phyloP scores from a whole-genome alignment of 2,329 filamentous ascomycete genomes.

The Sporothrix humicola region DNA sequence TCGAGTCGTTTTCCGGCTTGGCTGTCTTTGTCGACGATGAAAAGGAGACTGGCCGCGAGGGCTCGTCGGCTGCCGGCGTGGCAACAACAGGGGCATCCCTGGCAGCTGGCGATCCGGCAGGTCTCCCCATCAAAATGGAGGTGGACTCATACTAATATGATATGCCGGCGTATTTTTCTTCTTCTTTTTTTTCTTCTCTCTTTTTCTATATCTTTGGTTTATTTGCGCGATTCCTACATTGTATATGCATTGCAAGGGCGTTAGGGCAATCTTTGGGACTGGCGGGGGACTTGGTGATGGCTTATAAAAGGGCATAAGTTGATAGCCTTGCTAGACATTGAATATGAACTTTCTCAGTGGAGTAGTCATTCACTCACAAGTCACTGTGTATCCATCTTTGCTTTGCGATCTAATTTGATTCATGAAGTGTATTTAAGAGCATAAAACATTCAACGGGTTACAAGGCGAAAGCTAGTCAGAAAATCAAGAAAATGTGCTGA shows the following conservation, averaged over 20 bases:
- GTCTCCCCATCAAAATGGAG: constrained; percentile 51
- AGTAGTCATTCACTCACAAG: neutral
- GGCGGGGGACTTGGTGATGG: neutral
- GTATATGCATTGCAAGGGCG: constrained; percentile 24
- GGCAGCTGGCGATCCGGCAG: constrained; percentile 41
- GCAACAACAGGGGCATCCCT: constrained; percentile 44
- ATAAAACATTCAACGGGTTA: neutral
- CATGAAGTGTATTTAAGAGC: neutral
- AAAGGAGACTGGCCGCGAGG: constrained; percentile 51
- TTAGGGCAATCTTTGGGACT: neutral
- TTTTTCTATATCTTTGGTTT: neutral
- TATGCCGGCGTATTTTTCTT: neutral
- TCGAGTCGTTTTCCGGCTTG: constrained; percentile 88
- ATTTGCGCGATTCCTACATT: neutral
- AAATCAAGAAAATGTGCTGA: neutral
- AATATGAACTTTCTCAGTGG: neutral
- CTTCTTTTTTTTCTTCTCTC: neutral
- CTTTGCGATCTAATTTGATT: neutral
- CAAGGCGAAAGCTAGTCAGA: neutral
- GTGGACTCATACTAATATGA: constrained; percentile 52
- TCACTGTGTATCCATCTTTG: neutral
- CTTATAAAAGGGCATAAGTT: neutral
- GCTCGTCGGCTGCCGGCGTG: constrained; percentile 44
- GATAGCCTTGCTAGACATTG: neutral
- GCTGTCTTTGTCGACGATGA: constrained; percentile 88